Conservation (phyloP, 305 asterid genomes). For the Fraxinus baroniana region DNA sequence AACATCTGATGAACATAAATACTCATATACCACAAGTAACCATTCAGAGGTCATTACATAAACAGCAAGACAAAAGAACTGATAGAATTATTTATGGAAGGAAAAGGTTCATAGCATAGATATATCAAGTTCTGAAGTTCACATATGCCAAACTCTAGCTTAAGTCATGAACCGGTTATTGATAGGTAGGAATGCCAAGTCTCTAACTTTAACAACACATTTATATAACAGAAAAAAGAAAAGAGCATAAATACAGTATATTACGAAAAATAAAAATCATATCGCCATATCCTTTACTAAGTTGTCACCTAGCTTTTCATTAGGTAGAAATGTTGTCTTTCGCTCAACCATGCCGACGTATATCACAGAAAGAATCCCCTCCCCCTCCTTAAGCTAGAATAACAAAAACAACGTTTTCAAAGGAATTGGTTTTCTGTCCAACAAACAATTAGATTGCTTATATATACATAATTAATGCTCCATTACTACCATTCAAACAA, state of each 20-base stretch:
- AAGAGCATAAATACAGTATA: neutral
- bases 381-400: neutral
- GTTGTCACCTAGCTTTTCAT: conserved; percentile 9
- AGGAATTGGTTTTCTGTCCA: neutral
- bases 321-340: conserved; percentile 2
- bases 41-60: neutral
- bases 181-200: neutral
- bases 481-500: neutral
- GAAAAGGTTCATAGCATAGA: neutral
- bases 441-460: neutral
- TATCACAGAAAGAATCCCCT: neutral
- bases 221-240: neutral
- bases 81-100: neutral
- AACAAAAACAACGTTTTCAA: neutral
- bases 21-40: neutral
- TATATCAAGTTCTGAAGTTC: neutral
- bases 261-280: neutral
- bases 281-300: conserved; percentile 1
- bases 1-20: neutral
- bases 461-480: neutral
- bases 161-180: neutral
- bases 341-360: conserved; percentile 10
- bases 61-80: neutral
- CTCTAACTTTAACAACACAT: neutral
- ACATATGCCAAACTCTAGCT: neutral